These are phyloP conservation scores for Paraconiothyrium sp. DNA, from an alignment of 2,329 filamentous ascomycete genomes.

Conservation along the genomic window DNA sequence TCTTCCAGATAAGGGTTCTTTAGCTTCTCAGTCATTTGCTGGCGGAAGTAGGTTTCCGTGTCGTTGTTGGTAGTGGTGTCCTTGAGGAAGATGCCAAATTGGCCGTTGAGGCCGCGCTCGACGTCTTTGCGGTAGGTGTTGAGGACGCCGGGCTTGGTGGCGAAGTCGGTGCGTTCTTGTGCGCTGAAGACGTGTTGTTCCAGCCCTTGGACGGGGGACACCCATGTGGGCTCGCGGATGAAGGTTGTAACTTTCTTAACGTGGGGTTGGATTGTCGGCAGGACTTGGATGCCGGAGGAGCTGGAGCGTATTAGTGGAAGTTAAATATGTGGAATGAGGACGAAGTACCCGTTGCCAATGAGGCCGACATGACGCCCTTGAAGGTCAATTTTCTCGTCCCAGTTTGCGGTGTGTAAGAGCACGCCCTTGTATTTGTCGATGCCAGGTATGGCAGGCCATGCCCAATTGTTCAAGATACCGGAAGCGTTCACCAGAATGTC, in stretches of 20 bases:
- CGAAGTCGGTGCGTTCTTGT: slow-evolving; percentile 55
- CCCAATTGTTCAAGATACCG: slow-evolving; percentile 62
- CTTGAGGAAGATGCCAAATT: slow-evolving; percentile 60
- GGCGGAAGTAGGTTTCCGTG: slow-evolving; percentile 56
- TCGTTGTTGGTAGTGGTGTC: slow-evolving; percentile 52
- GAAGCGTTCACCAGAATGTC: slow-evolving; percentile 60
- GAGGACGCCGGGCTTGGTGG: slow-evolving; percentile 51
- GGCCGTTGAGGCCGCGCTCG: slow-evolving; percentile 57
- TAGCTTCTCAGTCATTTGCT: slow-evolving; percentile 55
- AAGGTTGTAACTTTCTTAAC: slow-evolving; percentile 60
- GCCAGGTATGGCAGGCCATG: slow-evolving; percentile 64
- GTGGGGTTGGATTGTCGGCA: slow-evolving; percentile 57
- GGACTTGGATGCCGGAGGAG: slow-evolving; percentile 64
- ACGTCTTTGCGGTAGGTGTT: slow-evolving; percentile 56
- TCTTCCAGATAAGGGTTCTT: slow-evolving; percentile 40
- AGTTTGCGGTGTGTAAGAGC: slow-evolving; percentile 66
- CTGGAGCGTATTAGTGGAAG: slow-evolving; percentile 47
- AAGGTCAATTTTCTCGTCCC: slow-evolving; percentile 62
- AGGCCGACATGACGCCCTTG: slow-evolving; percentile 60
- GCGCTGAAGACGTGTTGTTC: slow-evolving; percentile 55
- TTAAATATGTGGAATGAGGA: slow-evolving; percentile 21
- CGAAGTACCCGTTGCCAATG: slow-evolving; percentile 60
- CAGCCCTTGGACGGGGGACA: slow-evolving; percentile 57
- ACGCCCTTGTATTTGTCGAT: slow-evolving; percentile 61
- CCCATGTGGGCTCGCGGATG: slow-evolving; percentile 62